Evolutionary conservation across 1,284 basidiomycete species (phyloP).

Genomic region (Cutaneotrichosporon sp.): DNA sequence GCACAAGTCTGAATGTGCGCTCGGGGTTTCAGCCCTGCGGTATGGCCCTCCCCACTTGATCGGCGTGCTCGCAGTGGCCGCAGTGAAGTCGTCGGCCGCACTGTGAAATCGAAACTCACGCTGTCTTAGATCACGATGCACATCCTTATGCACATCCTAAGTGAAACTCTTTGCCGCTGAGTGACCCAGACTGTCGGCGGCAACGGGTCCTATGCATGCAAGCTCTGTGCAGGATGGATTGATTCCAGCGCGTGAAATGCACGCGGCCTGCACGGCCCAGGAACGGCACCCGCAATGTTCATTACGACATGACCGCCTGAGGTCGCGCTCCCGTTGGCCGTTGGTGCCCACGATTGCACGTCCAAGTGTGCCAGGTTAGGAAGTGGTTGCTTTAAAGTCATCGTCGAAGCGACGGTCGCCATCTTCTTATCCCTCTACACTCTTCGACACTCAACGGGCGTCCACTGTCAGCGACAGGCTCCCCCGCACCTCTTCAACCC

Average conservation of each 20-base stretch:
- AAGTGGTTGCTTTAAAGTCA: neutral
- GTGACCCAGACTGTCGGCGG: too few relatives aligned
- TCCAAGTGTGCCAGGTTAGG: neutral
- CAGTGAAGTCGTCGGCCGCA: too few relatives aligned
- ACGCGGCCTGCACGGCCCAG: neutral
- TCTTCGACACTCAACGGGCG: neutral
- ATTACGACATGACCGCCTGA: neutral
- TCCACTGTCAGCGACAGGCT: neutral
- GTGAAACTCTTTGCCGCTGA: too few relatives aligned
- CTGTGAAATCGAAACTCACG: too few relatives aligned
- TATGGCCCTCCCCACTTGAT: too few relatives aligned
- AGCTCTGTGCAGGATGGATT: too few relatives aligned
- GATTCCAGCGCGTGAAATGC: neutral
- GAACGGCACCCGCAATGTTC: constrained; percentile 1
- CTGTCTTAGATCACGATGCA: too few relatives aligned
- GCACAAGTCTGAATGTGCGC: too few relatives aligned
- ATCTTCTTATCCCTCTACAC: neutral
- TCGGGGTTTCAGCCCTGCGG: too few relatives aligned
- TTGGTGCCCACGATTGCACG: neutral
- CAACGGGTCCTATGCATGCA: too few relatives aligned
- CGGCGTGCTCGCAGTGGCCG: too few relatives aligned
- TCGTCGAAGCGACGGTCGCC: neutral
- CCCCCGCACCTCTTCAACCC: neutral
- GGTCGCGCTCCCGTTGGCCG: neutral
- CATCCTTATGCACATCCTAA: too few relatives aligned